Conservation (phyloP, 345 rosid species). For the Camelina sativa region DNA sequence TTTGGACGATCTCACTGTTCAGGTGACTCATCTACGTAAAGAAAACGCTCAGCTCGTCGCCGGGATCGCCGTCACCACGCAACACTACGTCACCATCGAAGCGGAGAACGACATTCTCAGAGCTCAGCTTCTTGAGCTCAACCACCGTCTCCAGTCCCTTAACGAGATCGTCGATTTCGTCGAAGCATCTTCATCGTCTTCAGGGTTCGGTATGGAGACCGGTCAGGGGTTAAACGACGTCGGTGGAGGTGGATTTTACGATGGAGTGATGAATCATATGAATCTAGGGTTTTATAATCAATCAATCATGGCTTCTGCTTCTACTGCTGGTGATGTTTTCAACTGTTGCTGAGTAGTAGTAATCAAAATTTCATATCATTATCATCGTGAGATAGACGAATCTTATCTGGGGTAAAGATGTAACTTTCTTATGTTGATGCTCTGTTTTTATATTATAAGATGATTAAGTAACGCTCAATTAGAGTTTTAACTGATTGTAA, state of each 20-base stretch:
- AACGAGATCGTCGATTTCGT: slow-evolving; percentile 60
- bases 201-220: slow-evolving; percentile 38
- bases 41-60: slow-evolving; percentile 57
- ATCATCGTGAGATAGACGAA: slow-evolving; percentile 1
- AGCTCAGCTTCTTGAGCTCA: slow-evolving; percentile 74
- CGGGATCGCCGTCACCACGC: slow-evolving; percentile 55
- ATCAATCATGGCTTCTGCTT: slow-evolving; percentile 66
- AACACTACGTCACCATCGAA: slow-evolving; percentile 56
- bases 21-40: slow-evolving; percentile 50
- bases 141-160: slow-evolving; percentile 65
- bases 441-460: slow-evolving; percentile 18
- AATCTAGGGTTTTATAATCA: slow-evolving; percentile 56
- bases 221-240: slow-evolving; percentile 25
- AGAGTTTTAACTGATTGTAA: slow-evolving; percentile 8
- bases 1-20: slow-evolving; percentile 57
- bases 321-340: slow-evolving; percentile 38
- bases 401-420: slow-evolving; percentile 22
- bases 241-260: slow-evolving; percentile 30
- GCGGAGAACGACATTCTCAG: slow-evolving; percentile 73
- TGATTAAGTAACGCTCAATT: not conserved
- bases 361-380: not conserved
- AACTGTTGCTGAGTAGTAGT: slow-evolving; percentile 12
- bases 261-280: slow-evolving; percentile 49
- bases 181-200: slow-evolving; percentile 20
- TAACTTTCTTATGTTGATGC: slow-evolving; percentile 14